Evolutionary conservation across 768 basidiomycete species (phyloP), one percentile per base, ranked within the genome.

Genomic region (Lepiota venenata): DNA sequence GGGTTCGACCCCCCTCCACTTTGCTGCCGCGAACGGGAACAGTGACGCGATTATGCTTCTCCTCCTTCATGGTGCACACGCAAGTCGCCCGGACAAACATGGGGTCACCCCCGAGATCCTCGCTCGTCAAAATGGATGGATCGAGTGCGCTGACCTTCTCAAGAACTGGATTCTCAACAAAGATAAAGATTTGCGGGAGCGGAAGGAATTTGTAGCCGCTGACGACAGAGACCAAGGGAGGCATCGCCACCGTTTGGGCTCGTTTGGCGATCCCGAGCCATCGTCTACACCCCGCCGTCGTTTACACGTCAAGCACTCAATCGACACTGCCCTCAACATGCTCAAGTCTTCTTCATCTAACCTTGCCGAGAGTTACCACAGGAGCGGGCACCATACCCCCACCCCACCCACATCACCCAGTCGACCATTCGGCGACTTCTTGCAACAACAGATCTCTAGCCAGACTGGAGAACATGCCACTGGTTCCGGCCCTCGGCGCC

Each of bases 1-100:
- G n/a, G 95, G 94, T 29, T 88, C 89, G 3, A 97, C 96, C 0
- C 93, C 97, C 0, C 84, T 98, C 21, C 97, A 99, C 67, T 99
- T 98, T 66, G 96, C 97, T 12, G 89, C 94, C 32, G 94, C 96
- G 25, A 94, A 97, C 62, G 95, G 95, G 2, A 92, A 99, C 70
- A 81, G 81, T 27, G 70, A 77, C 21, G 84, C 94, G 61, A 83
- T 93, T 42, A 79, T 77, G 56, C 82, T 88, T 35, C 84, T 99
- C 40, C 84, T 99, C 37, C 80, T 87, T 15, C 85, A 84, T 58
- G 94, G 94, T 45, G 97, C 96, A 7, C 79, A 83, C 55, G 83
- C 93, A 18, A 78, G 87, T 67, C 82, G 85, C 41, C 67, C 86
- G 4, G 96, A 99, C 73, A 99, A 98, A 67, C 88, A 93, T 70